Conservation (phyloP, 2,329 filamentous ascomycete species). For the Atkinsonella hypoxylon region DNA sequence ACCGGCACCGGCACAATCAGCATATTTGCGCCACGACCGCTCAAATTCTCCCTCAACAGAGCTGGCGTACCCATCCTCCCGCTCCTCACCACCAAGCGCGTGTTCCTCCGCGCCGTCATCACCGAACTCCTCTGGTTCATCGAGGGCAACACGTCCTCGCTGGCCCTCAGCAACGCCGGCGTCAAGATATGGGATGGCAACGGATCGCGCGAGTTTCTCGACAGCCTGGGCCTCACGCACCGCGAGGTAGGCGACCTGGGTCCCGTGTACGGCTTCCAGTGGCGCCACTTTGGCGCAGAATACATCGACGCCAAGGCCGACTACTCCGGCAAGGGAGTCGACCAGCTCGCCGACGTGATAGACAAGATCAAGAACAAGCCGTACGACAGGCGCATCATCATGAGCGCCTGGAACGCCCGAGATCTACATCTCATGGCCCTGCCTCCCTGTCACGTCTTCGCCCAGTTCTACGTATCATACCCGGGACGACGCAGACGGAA, state of each 20-base stretch:
- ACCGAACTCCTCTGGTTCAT: slow-evolving; percentile 96
- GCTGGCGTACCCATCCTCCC: slow-evolving; percentile 58
- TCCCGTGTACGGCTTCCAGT: slow-evolving; percentile 96
- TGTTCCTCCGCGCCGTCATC: slow-evolving; percentile 82
- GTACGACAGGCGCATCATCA: slow-evolving; percentile 80
- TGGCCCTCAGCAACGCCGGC: slow-evolving; percentile 62
- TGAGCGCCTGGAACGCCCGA: slow-evolving; percentile 87
- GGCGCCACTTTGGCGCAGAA: slow-evolving; percentile 92
- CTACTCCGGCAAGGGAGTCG: slow-evolving; percentile 80
- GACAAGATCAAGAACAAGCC: slow-evolving; percentile 73
- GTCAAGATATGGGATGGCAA: slow-evolving; percentile 99
- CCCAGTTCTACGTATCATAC: slow-evolving; percentile 85
- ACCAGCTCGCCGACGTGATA: slow-evolving; percentile 86
- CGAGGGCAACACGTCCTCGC: slow-evolving; percentile 68
- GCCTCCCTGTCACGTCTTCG: slow-evolving; percentile 95
- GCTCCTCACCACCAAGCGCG: slow-evolving; percentile 92
- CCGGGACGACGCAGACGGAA: slow-evolving; percentile 27
- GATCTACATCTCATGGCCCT: slow-evolving; percentile 82
- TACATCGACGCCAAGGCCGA: slow-evolving; percentile 71
- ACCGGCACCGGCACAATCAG: slow-evolving; percentile 90
- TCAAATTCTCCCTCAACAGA: slow-evolving; percentile 74
- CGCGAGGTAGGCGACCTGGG: slow-evolving; percentile 83
- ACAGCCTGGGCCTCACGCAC: slow-evolving; percentile 68
- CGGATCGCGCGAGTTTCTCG: slow-evolving; percentile 79
- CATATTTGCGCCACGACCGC: slow-evolving; percentile 73